These are phyloP conservation scores for Eucalyptus polybractea DNA, from an alignment of 345 rosid species.

Conservation along the genomic window DNA sequence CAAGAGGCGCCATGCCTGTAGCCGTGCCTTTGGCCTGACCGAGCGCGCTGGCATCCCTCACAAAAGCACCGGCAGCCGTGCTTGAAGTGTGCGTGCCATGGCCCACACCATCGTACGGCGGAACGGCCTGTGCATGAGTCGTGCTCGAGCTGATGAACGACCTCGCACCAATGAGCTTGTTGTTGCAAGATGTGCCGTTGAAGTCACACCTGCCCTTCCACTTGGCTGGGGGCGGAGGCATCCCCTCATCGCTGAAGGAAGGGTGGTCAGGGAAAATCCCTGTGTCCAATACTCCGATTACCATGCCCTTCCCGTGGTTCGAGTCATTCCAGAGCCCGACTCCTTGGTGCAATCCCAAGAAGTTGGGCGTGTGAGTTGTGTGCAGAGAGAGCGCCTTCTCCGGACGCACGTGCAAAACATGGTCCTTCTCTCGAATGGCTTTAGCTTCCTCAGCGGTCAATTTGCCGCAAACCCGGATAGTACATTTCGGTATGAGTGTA, in stretches of 20 bases:
- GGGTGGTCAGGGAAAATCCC: conserved; percentile 34
- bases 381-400: conserved; percentile 15
- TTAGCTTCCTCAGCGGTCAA: conserved; percentile 20
- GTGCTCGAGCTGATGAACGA: neutral
- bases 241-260: conserved; percentile 27
- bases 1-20: conserved; percentile 35
- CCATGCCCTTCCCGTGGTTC: conserved; percentile 22
- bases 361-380: conserved; percentile 37
- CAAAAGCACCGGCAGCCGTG: conserved; percentile 37
- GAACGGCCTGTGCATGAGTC: neutral
- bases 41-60: conserved; percentile 14
- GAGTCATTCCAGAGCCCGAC: conserved; percentile 25
- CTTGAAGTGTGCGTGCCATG: conserved; percentile 58
- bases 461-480: conserved; percentile 27
- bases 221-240: conserved; percentile 25
- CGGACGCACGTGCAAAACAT: conserved; percentile 20
- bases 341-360: conserved; percentile 22
- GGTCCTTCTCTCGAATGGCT: conserved; percentile 5
- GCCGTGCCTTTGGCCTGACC: conserved; percentile 42
- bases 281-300: conserved; percentile 35
- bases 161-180: conserved; percentile 54
- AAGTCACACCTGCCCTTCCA: conserved; percentile 49
- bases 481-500: conserved; percentile 15
- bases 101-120: conserved; percentile 32
- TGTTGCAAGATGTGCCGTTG: conserved; percentile 21